phyloP scores from a whole-genome alignment of 257 asterid species.

The Ligustrum vulgare region DNA sequence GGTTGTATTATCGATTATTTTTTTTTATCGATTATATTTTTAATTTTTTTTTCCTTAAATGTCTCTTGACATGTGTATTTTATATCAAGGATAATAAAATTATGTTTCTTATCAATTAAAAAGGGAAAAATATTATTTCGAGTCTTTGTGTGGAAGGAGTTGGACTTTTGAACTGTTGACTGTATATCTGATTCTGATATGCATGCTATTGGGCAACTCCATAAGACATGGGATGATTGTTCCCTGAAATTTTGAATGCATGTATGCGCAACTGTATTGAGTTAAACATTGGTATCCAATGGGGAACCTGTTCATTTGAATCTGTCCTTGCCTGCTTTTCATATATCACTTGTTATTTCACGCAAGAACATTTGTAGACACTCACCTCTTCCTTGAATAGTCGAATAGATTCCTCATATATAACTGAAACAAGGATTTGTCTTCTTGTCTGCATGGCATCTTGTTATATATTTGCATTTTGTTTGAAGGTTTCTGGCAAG shows the following conservation, averaged over 20 bases:
- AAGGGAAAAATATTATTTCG: not conserved
- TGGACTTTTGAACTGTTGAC: not conserved
- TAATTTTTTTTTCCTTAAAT: not conserved
- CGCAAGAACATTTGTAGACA: slow-evolving; percentile 6
- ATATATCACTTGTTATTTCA: not conserved
- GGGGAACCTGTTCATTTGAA: not conserved
- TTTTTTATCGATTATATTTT: not conserved
- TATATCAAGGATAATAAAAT: not conserved
- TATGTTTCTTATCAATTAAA: not conserved
- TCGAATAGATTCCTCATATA: slow-evolving; percentile 5
- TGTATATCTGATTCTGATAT: not conserved
- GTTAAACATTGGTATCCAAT: not conserved
- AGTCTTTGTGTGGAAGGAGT: not conserved
- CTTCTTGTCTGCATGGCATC: slow-evolving; percentile 3
- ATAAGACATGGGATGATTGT: not conserved
- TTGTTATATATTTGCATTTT: not conserved
- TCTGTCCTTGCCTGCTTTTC: not conserved
- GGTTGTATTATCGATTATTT: not conserved
- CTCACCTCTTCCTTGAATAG: not conserved
- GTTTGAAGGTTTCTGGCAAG: slow-evolving; percentile 55
- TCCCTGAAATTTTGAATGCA: not conserved
- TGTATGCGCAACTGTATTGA: not conserved
- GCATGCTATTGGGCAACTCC: not conserved
- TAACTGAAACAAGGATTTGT: not conserved
- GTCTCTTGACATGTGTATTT: not conserved